These are phyloP conservation scores for Leccinum rimulosum DNA, from an alignment of 768 basidiomycete species.

Conservation along the genomic window DNA sequence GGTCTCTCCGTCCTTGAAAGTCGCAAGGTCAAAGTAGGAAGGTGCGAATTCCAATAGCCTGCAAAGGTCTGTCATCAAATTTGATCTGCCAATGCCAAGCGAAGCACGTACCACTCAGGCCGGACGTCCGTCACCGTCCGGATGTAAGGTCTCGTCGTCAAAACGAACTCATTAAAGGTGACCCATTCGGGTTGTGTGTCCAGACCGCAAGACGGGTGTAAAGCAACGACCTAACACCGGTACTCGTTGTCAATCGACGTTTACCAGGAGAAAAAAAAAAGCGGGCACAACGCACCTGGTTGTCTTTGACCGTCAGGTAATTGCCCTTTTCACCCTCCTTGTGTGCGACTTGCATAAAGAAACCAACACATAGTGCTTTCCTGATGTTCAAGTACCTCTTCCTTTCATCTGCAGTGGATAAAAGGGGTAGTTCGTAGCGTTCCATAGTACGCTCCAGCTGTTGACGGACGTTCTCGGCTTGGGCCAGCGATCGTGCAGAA, in stretches of 20 bases:
- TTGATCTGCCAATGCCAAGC: neutral
- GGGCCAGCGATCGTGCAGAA: constrained; percentile 74
- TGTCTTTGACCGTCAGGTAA: constrained; percentile 93
- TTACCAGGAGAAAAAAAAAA: neutral
- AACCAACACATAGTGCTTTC: constrained; percentile 84
- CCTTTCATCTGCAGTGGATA: constrained; percentile 64
- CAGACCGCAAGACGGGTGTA: constrained; percentile 84
- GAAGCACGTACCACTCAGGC: constrained; percentile 71
- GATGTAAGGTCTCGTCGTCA: constrained; percentile 87
- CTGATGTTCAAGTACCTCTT: constrained; percentile 75
- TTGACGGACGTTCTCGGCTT: constrained; percentile 91
- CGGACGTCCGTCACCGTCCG: constrained; percentile 86
- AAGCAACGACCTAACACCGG: constrained; percentile 13
- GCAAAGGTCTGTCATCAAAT: neutral
- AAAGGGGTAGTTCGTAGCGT: constrained; percentile 74
- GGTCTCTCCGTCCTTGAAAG: constrained; percentile 69
- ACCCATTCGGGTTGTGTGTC: constrained; percentile 92
- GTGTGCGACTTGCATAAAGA: constrained; percentile 98
- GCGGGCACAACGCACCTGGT: constrained; percentile 56
- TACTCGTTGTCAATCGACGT: neutral
- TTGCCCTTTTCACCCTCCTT: constrained; percentile 87
- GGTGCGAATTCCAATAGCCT: constrained; percentile 65
- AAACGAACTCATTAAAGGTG: constrained; percentile 89
- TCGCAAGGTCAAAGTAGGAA: constrained; percentile 64
- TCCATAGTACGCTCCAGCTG: constrained; percentile 93